phyloP scores from a whole-genome alignment of 768 basidiomycete genomes.

The Mycena galopus region DNA sequence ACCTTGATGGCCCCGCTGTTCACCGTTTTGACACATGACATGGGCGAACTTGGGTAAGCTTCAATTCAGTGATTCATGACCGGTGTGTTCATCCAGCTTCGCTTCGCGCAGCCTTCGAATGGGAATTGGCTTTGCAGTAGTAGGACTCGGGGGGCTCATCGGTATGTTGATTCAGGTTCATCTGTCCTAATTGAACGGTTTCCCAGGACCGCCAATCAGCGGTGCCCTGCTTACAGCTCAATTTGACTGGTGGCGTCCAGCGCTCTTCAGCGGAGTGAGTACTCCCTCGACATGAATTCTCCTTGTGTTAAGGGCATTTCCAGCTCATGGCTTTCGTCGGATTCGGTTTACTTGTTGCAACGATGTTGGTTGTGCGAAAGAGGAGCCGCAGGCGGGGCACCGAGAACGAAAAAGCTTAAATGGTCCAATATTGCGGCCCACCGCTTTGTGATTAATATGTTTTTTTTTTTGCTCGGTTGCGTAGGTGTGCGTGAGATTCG shows the following conservation, averaged over 20 bases:
- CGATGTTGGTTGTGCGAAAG: too few relatives aligned
- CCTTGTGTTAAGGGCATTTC: neutral
- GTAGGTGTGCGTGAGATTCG: too few relatives aligned
- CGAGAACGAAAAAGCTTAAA: too few relatives aligned
- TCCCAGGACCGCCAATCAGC: neutral
- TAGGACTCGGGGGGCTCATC: neutral
- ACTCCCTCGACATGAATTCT: neutral
- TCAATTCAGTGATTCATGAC: neutral
- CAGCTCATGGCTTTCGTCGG: neutral
- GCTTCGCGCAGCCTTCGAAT: slow-evolving; percentile 37
- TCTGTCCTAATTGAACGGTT: neutral
- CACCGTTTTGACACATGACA: slow-evolving; percentile 44
- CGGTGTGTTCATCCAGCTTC: neutral
- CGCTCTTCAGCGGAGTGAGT: slow-evolving; percentile 5
- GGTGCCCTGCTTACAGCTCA: neutral
- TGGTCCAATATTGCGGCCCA: too few relatives aligned
- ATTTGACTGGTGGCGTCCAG: slow-evolving; percentile 4
- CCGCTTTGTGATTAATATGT: too few relatives aligned
- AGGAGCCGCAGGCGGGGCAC: too few relatives aligned
- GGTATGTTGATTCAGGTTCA: neutral
- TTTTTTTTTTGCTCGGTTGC: too few relatives aligned
- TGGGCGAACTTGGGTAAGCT: slow-evolving; percentile 52
- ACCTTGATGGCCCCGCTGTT: slow-evolving; percentile 47
- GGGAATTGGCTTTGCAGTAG: slow-evolving; percentile 38
- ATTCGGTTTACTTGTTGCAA: neutral